phyloP scores from a whole-genome alignment of 1,284 basidiomycete genomes.

The Kwoniella shivajii region DNA sequence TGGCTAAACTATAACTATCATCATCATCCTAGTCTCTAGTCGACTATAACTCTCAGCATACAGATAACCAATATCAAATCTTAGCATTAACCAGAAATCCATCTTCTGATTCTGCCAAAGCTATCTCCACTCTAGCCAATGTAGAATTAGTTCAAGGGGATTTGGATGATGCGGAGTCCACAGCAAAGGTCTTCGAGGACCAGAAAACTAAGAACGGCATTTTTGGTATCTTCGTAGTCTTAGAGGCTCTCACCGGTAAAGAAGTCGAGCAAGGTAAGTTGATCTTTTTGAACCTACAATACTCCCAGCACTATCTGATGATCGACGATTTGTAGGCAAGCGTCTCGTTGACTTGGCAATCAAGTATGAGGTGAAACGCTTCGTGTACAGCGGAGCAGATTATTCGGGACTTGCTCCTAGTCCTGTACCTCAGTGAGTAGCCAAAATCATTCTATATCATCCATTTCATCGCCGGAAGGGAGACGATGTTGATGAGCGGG shows the following conservation, averaged over 20 bases:
- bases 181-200: background rate
- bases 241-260: background rate
- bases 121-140: background rate
- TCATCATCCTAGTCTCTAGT: constrained; percentile 4
- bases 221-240: background rate
- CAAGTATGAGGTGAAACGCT: constrained; percentile 5
- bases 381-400: constrained; percentile 4
- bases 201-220: background rate
- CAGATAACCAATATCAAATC: background rate
- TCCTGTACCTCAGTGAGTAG: constrained; percentile 3
- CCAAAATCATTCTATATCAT: too few relatives aligned
- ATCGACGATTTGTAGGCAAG: background rate
- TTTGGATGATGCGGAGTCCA: background rate
- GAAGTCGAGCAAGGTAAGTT: constrained; percentile 9
- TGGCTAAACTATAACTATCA: too few relatives aligned
- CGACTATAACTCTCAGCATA: background rate
- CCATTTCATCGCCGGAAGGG: too few relatives aligned
- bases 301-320: too few relatives aligned
- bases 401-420: background rate
- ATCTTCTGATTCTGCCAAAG: constrained; percentile 2
- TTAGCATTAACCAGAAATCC: constrained; percentile 2
- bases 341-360: background rate
- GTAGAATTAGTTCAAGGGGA: constrained; percentile 10
- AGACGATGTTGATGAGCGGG: background rate
- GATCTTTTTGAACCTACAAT: too few relatives aligned